Base-by-base conservation (phyloP, 768 basidiomycete species). In the Naganishia vishniacii region DNA sequence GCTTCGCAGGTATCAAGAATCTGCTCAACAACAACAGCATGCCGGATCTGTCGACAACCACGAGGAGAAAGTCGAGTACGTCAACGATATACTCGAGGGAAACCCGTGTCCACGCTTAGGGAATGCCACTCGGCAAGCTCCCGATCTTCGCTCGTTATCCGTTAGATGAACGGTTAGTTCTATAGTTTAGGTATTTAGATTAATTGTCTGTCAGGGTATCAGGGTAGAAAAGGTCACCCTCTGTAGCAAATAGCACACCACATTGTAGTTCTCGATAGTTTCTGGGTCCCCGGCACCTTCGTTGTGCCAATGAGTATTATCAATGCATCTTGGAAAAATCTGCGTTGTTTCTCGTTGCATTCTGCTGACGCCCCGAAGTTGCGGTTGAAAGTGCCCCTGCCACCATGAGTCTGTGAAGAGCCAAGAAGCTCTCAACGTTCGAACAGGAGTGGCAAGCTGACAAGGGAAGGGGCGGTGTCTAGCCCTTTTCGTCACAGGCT, bases 171-270 rank as follows among this genome's bases (percentile, higher is more conserved):
- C 11, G 28, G 5, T 48, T 48, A 3, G 47, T 48, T 48, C 34
- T 37, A 7, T 7, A 37, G 34, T 37, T 37, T 37, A n/a, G 34
- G 34, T 37, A 37, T 37, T 37, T 46, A 46, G 18, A n/a, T 34
- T 32, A n/a, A 2, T 34, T 13, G 9, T 23, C 25, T 23, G 16
- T 40, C 4, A 31, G 7, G 13, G 31, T 26, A 51, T 20, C 31
- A 31, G 40, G 53, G 53, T 56, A 56, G n/a, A 56, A 13, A 41
- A 37, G 34, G 34, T 15, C 7, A 37, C 34, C 34, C 34, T 15
- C 3, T 56, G 53, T 56, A 56, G 53, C 53, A 41, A 56, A 25
- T 56, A 56, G 53, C 53, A 41, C 31, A 23, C 37, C 18, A 1
- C 4, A 25, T 40, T 56, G 53, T 56, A 56, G 53, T 56, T n/a